Evolutionary conservation across 495 filamentous ascomycete genomes (phyloP), one percentile per base, ranked within the genome.

Genomic region (Penicillium chermesinum): DNA sequence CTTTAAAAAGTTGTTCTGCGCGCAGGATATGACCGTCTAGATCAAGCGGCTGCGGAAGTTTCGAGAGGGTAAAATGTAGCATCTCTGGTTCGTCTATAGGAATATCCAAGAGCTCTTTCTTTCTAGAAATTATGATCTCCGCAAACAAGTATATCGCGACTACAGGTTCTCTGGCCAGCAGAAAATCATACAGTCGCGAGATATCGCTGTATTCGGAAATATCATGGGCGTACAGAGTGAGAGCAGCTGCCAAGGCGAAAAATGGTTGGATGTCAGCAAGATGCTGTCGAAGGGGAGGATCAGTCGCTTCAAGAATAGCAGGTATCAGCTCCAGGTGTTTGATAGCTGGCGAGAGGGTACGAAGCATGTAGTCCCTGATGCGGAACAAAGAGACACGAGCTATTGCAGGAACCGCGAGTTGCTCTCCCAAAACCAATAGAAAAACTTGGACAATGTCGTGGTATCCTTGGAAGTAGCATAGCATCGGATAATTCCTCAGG

Each of bases 361-460:
- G 91, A 1, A 97, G 83, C 94, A 98, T 96, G 62, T 95, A 98
- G 67, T 98, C 93, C 41, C 93, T 82, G 60, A 97, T 96, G 39
- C 87, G 84, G 15, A 97, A 76, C 16, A 90, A 78, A 2, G 91
- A 95, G 44, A 98, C 80, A 16, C 83, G 86, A 25, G 86, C 73
- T 12, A 95, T 82, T 21, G 85, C 82, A 2, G 67, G 55, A 20
- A 72, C 59, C 2, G 75, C 65, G n/a, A 70, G 48, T 4, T 79
- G 74, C 27, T 71, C 63, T 15, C 83, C 85, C 2, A 97, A 72
- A 6, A 95, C 88, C 13, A 98, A 77, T 3, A 96, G 79, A 38
- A 98, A 74, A n/a, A 98, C 93, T 63, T 97, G 94, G 52, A 87
- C 91, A 58, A 98, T 96, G 67, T 98, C 93, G 62, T 98, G 93